Evolutionary conservation across 106 monocot genomes (phyloP).

Genomic region (Ottelia alismoides): DNA sequence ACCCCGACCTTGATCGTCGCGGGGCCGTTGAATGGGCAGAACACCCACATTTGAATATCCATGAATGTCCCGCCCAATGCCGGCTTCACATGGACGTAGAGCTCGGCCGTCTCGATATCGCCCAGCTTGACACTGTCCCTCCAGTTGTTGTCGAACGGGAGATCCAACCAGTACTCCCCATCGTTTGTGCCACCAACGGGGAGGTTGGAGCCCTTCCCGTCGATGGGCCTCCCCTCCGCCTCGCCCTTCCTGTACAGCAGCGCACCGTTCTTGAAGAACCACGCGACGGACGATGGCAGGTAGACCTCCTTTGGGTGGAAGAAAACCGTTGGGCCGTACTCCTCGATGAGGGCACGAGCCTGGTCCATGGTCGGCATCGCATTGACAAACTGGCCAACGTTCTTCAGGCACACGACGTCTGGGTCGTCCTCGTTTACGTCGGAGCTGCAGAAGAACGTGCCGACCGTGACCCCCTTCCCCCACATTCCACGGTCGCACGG

Average conservation of each 20-base stretch:
- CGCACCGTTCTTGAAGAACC: conserved; percentile 95
- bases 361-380: conserved; percentile 95
- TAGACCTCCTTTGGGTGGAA: conserved; percentile 91
- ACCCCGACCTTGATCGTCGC: conserved; percentile 67
- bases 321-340: conserved; percentile 89
- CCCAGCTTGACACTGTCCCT: conserved; percentile 42
- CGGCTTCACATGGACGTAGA: conserved; percentile 87
- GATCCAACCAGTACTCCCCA: conserved; percentile 87
- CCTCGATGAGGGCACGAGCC: conserved; percentile 57
- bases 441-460: conserved; percentile 66
- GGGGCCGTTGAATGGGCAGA: conserved; percentile 96
- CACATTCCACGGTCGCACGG: conserved; percentile 66
- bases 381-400: conserved; percentile 39
- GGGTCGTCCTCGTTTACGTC: conserved; percentile 16
- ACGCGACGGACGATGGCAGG: conserved; percentile 84
- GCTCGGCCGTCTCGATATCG: conserved; percentile 55
- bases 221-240: conserved; percentile 36
- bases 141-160: conserved; percentile 55
- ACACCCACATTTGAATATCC: conserved; percentile 92
- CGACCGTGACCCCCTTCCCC: conserved; percentile 53
- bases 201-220: conserved; percentile 59
- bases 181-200: conserved; percentile 81
- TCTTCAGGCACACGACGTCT: conserved; percentile 62
- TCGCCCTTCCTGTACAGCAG: conserved; percentile 40
- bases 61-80: conserved; percentile 86